Base-by-base conservation (phyloP, 129 eudicot species). In the Flaveria trinervia region DNA sequence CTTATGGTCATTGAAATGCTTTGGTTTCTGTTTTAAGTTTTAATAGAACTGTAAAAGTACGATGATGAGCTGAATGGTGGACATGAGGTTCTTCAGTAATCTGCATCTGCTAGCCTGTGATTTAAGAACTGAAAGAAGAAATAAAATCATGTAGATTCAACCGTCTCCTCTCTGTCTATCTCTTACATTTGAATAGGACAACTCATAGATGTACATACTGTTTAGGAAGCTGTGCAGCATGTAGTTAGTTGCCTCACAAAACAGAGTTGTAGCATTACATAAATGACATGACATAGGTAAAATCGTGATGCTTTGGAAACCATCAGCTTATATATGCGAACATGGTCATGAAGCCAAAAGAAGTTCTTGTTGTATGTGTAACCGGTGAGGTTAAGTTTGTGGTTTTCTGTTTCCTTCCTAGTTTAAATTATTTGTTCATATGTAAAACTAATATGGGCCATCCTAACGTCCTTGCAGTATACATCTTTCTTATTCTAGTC, bases 281-380 rank as follows among this genome's bases (percentile, higher is more conserved):
- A 48, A 16, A 71, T 71, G 28, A 9, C 48, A 71, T 71, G 74
- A 25, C 8, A 14, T 16, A 44, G 41, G 74, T 46, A 46, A 22
- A 20, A 22, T 51, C 16, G 0, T 50, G 64, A 51, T 70, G 50
- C 17, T 72, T 36, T 72, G 43, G 51, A 54, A 54, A 72, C 33
- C 65, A 54, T 51, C 67, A 61, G 13, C 18, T 25, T 61, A 61
- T 12, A 33, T 55, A 17, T 17, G 9, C 22, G 65, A 72, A 11
- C 28, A 7, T 71, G 75, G n/a, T 72, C 17, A 52, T 72, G 67
- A 41, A 18, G 62, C 48, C 3, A 18, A 18, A 55, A 55, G 17
- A 55, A 18, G 52, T 39, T 72, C 9, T 30, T 72, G 26, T 41
- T 66, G 75, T 49, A 50, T 70, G 61, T 70, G 75, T 23, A 14